phyloP scores from a whole-genome alignment of 1,139 yeast genomes.

The Debaryomyces robertsiae region DNA sequence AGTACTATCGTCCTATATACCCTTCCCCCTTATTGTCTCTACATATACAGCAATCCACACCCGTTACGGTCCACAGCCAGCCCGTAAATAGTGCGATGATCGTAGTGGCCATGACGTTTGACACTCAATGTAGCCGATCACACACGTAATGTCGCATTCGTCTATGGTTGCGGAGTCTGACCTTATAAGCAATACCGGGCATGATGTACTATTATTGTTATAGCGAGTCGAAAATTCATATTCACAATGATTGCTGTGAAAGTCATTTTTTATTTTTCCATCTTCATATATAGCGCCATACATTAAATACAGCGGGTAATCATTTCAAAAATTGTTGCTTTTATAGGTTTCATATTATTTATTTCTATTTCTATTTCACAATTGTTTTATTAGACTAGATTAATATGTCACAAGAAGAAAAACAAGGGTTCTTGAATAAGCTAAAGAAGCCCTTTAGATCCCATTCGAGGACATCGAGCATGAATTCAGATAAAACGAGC shows the following conservation, averaged over 20 bases:
- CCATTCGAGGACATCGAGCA: slow-evolving; percentile 23
- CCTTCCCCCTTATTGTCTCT: neutral
- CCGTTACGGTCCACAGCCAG: slow-evolving; percentile 5
- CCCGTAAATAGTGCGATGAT: neutral
- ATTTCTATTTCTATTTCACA: slow-evolving; percentile 1
- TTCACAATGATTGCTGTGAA: slow-evolving; percentile 9
- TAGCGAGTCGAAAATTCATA: slow-evolving; percentile 3
- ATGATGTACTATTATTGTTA: slow-evolving; percentile 6
- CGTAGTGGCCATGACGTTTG: slow-evolving; percentile 6
- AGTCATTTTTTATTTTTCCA: slow-evolving; percentile 6
- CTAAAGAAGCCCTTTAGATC: slow-evolving; percentile 33
- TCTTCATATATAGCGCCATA: slow-evolving; percentile 3
- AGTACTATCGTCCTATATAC: neutral
- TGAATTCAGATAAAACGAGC: slow-evolving; percentile 11
- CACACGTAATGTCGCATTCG: slow-evolving; percentile 9
- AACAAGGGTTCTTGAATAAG: slow-evolving; percentile 27
- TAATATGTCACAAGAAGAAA: slow-evolving; percentile 21
- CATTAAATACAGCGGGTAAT: neutral
- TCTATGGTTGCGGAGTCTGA: slow-evolving; percentile 8
- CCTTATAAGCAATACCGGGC: neutral
- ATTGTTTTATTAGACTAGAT: slow-evolving; percentile 1
- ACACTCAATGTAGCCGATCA: neutral
- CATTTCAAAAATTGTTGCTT: neutral
- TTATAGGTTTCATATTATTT: neutral
- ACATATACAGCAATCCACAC: neutral